Evolutionary conservation across 2,329 filamentous ascomycete species (phyloP).

Genomic region (Calonectria ilicicola): DNA sequence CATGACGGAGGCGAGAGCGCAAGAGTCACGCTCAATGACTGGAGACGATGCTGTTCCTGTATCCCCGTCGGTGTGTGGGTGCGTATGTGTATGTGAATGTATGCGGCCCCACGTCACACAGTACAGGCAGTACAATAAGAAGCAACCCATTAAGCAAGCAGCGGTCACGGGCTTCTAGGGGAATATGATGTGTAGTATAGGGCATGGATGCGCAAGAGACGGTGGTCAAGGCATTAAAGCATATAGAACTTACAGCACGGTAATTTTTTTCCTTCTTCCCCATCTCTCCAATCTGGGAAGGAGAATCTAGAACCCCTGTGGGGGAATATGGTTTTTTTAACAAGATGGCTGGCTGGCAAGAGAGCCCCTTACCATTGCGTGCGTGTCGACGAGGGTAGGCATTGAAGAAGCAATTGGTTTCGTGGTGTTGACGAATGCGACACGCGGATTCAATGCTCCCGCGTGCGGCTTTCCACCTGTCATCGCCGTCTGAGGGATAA

Average conservation of each 20-base stretch:
- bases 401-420: not conserved
- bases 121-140: not conserved
- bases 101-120: not conserved
- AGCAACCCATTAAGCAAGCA: not conserved
- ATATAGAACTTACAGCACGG: not conserved
- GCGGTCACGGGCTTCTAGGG: not conserved
- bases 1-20: not conserved
- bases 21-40: not conserved
- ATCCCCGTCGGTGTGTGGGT: not conserved
- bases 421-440: not conserved
- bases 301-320: not conserved
- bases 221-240: not conserved
- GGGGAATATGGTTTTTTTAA: not conserved
- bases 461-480: not conserved
- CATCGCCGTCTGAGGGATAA: not conserved
- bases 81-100: too few species aligned
- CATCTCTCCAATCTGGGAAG: not conserved
- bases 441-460: not conserved
- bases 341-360: not conserved
- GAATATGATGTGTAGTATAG: conserved; percentile 24
- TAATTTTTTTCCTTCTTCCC: not conserved
- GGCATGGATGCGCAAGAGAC: conserved; percentile 7
- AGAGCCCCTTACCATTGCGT: not conserved
- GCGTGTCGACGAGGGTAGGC: not conserved
- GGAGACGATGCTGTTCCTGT: not conserved